Evolutionary conservation across 371 early-diverging fungal genomes (phyloP), one percentile per base, ranked within the genome.

Genomic region (Lichtheimia ornata): DNA sequence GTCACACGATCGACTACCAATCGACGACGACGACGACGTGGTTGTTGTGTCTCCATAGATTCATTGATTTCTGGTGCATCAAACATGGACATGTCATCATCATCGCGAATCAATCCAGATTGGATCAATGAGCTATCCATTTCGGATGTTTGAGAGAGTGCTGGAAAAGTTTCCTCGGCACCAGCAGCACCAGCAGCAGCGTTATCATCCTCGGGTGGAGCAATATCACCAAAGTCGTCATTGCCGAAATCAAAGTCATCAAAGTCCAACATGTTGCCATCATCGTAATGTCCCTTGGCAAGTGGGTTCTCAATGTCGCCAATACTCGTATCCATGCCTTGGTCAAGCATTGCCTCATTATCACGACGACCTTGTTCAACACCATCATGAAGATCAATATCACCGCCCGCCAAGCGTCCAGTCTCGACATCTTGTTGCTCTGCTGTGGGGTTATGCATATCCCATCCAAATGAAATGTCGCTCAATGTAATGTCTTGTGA

Each of bases 1-100:
- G 88, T 91, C 27, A 80, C 72, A 3, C 79, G 75, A 65, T 94
- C 93, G 1, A 89, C 82, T 3, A 89, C 72, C 15, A 90, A 69
- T 52, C 83, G 82, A 58, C 89, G 87, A 56, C 88, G 66, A 47
- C 74, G 69, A 50, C 69, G 72, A 24, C 62, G 59, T 47, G 71
- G 54, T 22, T 27, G 50, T 9, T 55, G 53, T 13, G 67, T 30
- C 1, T 64, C 17, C 15, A 58, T 3, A 13, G 58, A 45, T 43
- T 53, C 59, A 15, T 72, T 67, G 12, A 69, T 18, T 12, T 45
- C 40, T 18, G 45, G 41, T 42, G 56, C 53, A 52, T 73, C 73
- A 54, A 77, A 74, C 47, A 73, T 62, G n/a, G 55, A 18, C 9
- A 64, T 27, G 40, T 59, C 54, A 40, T 62, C 57, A 35, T 68